Base-by-base conservation (phyloP, 2,329 filamentous ascomycete genomes). In the Penicillium griseofulvum region DNA sequence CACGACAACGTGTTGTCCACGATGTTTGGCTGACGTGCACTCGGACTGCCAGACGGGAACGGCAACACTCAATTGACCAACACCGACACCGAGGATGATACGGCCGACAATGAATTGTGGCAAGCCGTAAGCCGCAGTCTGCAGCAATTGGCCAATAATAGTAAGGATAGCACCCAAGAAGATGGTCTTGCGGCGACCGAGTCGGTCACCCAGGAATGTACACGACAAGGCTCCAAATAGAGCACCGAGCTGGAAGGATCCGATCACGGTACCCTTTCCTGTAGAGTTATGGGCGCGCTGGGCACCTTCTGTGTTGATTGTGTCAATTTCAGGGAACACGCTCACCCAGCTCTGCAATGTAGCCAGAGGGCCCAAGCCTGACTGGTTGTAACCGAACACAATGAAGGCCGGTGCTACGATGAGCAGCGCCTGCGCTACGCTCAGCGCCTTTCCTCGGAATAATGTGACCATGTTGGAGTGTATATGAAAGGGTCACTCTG, bases 1-100 rank as follows among this genome's bases (percentile, higher is more conserved):
- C 11, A 77, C 76, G 44, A 79, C 79, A 56, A 80, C 77, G 54
- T 80, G 69, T 53, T 78, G 76, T 17, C 79, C 78, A 54, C 78
- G 71, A 45, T 74, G 68, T 58, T 81, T 76, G 5, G 76, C 73
- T 51, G 77, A 76, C 7, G 76, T 76, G 24, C 75, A 79, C 65
- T 80, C 78, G 0, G 74, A 76, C 52, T 80, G 78, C 76, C 77
- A 80, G 5, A 76, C 78, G 1, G 78, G 78, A 2, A 80, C 77
- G 1, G 77, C 78, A 2, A 74, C 76, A 5, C 76, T 79, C 47
- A 77, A 77, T 57, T 80, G 66, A 16, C 78, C 75, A 47, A 80
- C 78, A 8, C 79, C 80, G 45, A 80, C 63, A 26, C 80, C 80
- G 12, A 78, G 76, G n/a, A 82, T 69, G 17, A 82, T 52, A 49